A percentile compares a stretch with the other conserved stretches of the same genome.
These are phyloP conservation scores for Flaveria floridana DNA, from an alignment of 140 eudicot species.

Conservation along the genomic window DNA sequence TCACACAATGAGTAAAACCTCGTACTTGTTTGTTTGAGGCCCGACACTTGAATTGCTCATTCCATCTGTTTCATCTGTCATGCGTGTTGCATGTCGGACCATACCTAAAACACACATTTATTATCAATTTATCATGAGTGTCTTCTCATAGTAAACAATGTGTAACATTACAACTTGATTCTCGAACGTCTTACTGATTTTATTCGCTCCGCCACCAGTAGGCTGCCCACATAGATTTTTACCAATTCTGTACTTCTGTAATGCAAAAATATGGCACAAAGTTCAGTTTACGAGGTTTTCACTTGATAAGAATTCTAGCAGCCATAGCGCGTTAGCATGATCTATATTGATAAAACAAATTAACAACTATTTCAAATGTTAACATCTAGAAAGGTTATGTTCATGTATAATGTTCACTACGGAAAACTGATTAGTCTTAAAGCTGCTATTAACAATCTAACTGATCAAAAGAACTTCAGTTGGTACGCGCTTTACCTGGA, in stretches of 20 bases:
- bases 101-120: slow-evolving; percentile 25
- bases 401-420: too few relatives aligned
- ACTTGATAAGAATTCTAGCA: slow-evolving; percentile 8
- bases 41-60: slow-evolving; percentile 39
- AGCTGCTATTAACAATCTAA: not conserved
- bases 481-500: slow-evolving; percentile 53
- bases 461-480: not conserved
- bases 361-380: too few relatives aligned
- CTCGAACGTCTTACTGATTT: slow-evolving; percentile 47
- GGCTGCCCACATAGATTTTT: slow-evolving; percentile 75
- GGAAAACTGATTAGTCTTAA: too few relatives aligned
- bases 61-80: slow-evolving; percentile 45
- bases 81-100: slow-evolving; percentile 45
- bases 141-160: not conserved
- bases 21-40: slow-evolving; percentile 67
- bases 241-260: slow-evolving; percentile 88
- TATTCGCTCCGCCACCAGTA: slow-evolving; percentile 40
- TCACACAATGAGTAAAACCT: not conserved
- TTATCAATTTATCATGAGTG: slow-evolving; percentile 5
- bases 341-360: too few relatives aligned
- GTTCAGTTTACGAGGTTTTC: slow-evolving; percentile 16
- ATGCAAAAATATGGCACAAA: slow-evolving; percentile 23
- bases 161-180: slow-evolving; percentile 6
- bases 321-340: too few relatives aligned
- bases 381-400: too few relatives aligned